Percentiles rank a stretch among this genome's conserved stretches.
Conservation (phyloP, 2,329 filamentous ascomycete genomes). For the Cercospora sp. region DNA sequence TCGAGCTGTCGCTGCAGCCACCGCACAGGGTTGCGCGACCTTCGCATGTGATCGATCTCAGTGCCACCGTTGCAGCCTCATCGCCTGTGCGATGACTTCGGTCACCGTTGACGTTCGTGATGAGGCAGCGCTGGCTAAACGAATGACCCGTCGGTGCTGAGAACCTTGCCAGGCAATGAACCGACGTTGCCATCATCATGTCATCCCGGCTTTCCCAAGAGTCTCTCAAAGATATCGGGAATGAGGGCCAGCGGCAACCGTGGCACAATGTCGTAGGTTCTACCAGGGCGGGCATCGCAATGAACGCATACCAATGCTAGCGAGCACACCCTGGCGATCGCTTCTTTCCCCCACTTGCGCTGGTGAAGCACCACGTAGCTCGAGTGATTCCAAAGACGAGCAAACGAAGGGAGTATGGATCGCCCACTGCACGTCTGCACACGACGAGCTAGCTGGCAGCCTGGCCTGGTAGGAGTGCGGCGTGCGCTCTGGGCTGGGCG, state of each 20-base stretch:
- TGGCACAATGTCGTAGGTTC: constrained; percentile 19
- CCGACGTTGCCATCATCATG: neutral
- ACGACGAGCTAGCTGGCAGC: neutral
- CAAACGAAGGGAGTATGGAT: neutral
- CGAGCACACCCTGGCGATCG: constrained; percentile 1
- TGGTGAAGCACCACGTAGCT: neutral
- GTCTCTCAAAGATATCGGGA: neutral
- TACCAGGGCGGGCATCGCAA: constrained; percentile 3
- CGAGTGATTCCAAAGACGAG: neutral
- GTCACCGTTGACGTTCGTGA: neutral
- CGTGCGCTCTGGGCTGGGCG: neutral
- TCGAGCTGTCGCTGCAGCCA: constrained; percentile 16
- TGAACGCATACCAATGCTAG: neutral
- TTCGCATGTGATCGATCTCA: constrained; percentile 16
- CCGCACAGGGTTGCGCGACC: neutral
- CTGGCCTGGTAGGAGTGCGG: neutral
- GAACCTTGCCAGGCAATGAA: neutral
- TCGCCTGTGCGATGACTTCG: neutral
- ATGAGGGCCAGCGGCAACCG: constrained; percentile 8
- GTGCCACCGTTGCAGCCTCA: neutral
- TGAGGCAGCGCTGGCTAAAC: neutral
- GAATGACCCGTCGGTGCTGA: neutral
- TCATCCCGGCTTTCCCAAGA: constrained; percentile 1
- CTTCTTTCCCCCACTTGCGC: neutral
- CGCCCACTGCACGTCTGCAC: neutral